Percentiles rank a stretch among this genome's conserved stretches.
phyloP scores from a whole-genome alignment of 345 rosid species.

The Carallia pectinifolia region DNA sequence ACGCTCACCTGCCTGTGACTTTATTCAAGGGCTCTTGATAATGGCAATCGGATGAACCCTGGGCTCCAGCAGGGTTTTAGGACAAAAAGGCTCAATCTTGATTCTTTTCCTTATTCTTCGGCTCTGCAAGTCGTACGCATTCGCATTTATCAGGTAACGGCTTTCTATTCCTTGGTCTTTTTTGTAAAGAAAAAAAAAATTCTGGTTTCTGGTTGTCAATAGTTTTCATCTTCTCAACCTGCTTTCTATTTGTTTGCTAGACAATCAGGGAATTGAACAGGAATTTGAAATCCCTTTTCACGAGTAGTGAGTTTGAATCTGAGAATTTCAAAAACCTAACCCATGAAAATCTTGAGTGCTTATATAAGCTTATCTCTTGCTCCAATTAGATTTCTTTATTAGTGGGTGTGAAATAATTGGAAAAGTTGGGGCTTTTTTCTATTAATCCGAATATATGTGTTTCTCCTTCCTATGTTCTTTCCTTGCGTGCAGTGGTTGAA shows the following conservation, averaged over 20 bases:
- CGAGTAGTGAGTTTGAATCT: no score
- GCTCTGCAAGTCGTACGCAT: neutral
- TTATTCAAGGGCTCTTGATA: neutral
- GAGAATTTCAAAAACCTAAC: no score
- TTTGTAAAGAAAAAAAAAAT: neutral
- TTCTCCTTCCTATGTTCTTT: no score
- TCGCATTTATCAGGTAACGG: conserved; percentile 4
- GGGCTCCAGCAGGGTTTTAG: conserved; percentile 28
- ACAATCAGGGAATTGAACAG: conserved; percentile 3
- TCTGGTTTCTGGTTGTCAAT: neutral
- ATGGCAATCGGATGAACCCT: conserved; percentile 18
- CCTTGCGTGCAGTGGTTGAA: no score
- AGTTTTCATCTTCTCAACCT: neutral
- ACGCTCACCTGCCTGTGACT: conserved; percentile 15
- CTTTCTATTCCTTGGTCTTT: neutral
- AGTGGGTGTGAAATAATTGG: no score
- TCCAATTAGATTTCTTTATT: no score
- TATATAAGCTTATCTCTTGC: no score
- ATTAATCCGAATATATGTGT: no score
- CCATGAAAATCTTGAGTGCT: no score
- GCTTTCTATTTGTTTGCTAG: conserved; percentile 8
- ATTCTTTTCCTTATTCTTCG: neutral
- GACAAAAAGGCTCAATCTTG: neutral
- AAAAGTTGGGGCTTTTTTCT: no score
- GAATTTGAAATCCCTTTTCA: neutral